Base-by-base conservation (phyloP, 2,329 filamentous ascomycete species). In the Aspergillus quadrilineatus region DNA sequence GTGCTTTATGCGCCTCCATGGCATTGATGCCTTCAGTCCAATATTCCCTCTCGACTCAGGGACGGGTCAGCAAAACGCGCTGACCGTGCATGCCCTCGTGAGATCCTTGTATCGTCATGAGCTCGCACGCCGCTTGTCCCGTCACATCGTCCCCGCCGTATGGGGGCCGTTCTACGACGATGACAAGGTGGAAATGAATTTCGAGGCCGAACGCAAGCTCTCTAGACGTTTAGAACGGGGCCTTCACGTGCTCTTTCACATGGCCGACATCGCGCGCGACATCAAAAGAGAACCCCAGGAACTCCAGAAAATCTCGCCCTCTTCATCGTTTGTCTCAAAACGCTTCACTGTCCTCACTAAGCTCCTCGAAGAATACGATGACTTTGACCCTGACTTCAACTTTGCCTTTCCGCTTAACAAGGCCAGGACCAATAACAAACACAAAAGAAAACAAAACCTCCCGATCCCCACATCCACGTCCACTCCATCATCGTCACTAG, bases 11-110 rank as follows among this genome's bases (percentile, higher is more conserved):
- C 67, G 65, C 15, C 50, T 56, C n/a, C 75, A 81, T 62, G 85
- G 85, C 53, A 81, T 79, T 4, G 76, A 82, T 28, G 82, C 81
- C 8, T 87, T 87, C 62, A 78, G 85, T 59, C 73, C 74, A 7
- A 80, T 85, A 12, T 84, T 87, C 61, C 70, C 75, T 10, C 44
- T 69, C 32, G 58, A 68, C 29, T 62, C 62, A 6, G 57, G 51
- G 49, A 68, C 62, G 8, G 64, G 67, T 29, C 60, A 63, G n/a
- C 62, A 59, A 29, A 53, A 14, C 9, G 34, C 57, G 32, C 32
- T 69, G 42, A 67, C 63, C 14, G 61, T 69, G 29, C 58, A 65
- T 48, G 63, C 58, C 26, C 57, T 69, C 8, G 55, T 59, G 46
- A 62, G 58, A 29, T 67, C 65, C 37, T 50, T 64, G 22, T 60